Conservation (phyloP, 495 filamentous ascomycete species). For the Aspergillus ostianus region DNA sequence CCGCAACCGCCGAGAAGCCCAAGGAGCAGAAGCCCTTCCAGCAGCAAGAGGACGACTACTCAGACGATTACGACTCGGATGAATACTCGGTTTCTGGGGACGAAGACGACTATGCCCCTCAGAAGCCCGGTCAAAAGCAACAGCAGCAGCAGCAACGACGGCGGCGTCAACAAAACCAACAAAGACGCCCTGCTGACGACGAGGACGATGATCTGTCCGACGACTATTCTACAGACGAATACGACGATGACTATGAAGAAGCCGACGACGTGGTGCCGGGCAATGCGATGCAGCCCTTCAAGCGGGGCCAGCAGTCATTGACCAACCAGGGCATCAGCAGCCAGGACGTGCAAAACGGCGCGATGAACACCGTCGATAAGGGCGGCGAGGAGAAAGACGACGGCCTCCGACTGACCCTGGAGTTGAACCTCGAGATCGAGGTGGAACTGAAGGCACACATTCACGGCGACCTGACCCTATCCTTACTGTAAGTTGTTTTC, state of each 20-base stretch:
- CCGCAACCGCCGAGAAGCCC: slow-evolving; percentile 43
- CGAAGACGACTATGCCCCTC: slow-evolving; percentile 39
- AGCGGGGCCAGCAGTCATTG: slow-evolving; percentile 17
- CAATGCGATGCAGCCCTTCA: slow-evolving; percentile 48
- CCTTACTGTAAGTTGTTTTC: slow-evolving; percentile 69
- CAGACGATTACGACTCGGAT: slow-evolving; percentile 39
- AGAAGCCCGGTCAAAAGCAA: slow-evolving; percentile 11
- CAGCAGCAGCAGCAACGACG: slow-evolving; percentile 39
- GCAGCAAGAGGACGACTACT: slow-evolving; percentile 39
- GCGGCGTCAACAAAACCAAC: slow-evolving; percentile 10
- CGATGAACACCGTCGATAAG: slow-evolving; percentile 32
- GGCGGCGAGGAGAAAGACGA: slow-evolving; percentile 41
- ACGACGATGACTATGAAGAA: slow-evolving; percentile 36
- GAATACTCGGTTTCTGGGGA: slow-evolving; percentile 32
- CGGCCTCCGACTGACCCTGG: slow-evolving; percentile 69
- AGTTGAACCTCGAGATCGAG: slow-evolving; percentile 85
- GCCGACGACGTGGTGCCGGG: slow-evolving; percentile 24
- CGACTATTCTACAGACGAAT: slow-evolving; percentile 35
- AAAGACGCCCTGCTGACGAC: slow-evolving; percentile 1
- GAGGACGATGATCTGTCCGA: slow-evolving; percentile 32
- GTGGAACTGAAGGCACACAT: slow-evolving; percentile 87
- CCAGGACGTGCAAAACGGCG: slow-evolving; percentile 22
- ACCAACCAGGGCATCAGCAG: slow-evolving; percentile 16
- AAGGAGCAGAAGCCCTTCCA: slow-evolving; percentile 34
- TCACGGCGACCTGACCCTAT: slow-evolving; percentile 81